These are phyloP conservation scores for Xylariaceae sp. DNA, from an alignment of 2,329 filamentous ascomycete genomes.

Conservation along the genomic window DNA sequence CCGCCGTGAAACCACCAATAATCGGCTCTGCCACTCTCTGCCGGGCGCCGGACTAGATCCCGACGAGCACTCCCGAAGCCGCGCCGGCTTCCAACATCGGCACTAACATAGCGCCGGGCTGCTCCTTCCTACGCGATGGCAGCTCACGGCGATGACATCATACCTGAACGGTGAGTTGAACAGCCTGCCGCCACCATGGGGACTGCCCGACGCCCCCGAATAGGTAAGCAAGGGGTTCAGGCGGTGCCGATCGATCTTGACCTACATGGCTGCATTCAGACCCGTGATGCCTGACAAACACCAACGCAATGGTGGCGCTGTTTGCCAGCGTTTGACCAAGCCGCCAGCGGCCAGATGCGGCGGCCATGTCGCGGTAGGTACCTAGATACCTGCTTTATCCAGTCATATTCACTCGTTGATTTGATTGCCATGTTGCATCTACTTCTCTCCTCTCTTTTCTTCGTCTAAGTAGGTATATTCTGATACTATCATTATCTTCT, in stretches of 20 bases:
- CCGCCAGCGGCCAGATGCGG: too few species aligned
- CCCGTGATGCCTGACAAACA: too few species aligned
- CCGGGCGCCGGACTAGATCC: not conserved
- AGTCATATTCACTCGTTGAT: too few species aligned
- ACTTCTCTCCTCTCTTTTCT: too few species aligned
- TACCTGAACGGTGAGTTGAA: not conserved
- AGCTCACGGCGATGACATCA: constrained; percentile 15
- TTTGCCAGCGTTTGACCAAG: too few species aligned
- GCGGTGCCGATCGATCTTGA: constrained; percentile 3
- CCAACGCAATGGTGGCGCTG: too few species aligned
- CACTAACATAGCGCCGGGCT: not conserved
- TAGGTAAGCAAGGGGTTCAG: not conserved
- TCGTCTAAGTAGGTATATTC: not conserved
- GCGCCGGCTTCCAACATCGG: not conserved
- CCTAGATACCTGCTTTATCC: too few species aligned
- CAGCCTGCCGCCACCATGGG: too few species aligned
- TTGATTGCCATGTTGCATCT: too few species aligned
- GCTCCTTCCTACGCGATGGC: not conserved
- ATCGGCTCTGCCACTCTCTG: not conserved
- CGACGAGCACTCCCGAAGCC: not conserved
- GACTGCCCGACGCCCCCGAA: not conserved
- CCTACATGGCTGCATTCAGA: too few species aligned
- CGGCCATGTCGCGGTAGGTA: too few species aligned
- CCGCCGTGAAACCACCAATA: not conserved
- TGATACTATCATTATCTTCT: not conserved